Percentiles rank a stretch among this genome's conserved stretches.
Conservation (phyloP, 2,329 filamentous ascomycete species). For the Sarocladium strictum region DNA sequence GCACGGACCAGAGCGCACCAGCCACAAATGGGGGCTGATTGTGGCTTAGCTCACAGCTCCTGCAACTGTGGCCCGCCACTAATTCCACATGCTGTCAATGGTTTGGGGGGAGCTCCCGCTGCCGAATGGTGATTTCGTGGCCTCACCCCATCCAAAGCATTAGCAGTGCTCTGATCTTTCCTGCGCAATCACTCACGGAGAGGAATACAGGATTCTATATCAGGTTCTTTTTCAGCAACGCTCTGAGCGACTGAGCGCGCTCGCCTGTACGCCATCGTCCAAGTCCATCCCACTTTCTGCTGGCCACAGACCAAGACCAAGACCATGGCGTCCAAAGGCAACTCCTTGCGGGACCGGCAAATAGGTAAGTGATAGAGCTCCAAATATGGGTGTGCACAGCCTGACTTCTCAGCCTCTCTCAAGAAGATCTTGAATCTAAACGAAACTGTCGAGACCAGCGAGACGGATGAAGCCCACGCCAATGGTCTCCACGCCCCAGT, state of each 20-base stretch:
- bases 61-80: constrained; percentile 5
- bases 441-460: constrained; percentile 56
- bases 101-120: neutral
- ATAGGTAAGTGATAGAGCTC: constrained; percentile 30
- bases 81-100: neutral
- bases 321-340: constrained; percentile 40
- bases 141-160: neutral
- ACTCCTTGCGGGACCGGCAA: constrained; percentile 44
- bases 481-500: constrained; percentile 62
- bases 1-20: neutral
- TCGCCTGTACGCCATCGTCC: neutral
- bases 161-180: neutral
- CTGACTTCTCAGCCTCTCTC: constrained; percentile 62
- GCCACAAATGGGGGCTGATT: neutral
- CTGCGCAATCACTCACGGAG: neutral
- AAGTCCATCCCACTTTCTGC: constrained; percentile 1
- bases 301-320: too few species aligned
- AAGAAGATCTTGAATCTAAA: constrained; percentile 96
- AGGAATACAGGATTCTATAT: neutral
- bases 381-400: neutral
- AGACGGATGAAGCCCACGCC: constrained; percentile 56
- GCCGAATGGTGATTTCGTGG: constrained; percentile 4
- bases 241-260: neutral
- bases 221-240: neutral
- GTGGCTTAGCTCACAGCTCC: neutral